A percentile compares a stretch with the other conserved stretches of the same genome.
These are phyloP conservation scores for Penicillium lividum DNA, from an alignment of 495 filamentous ascomycete genomes.

Conservation along the genomic window DNA sequence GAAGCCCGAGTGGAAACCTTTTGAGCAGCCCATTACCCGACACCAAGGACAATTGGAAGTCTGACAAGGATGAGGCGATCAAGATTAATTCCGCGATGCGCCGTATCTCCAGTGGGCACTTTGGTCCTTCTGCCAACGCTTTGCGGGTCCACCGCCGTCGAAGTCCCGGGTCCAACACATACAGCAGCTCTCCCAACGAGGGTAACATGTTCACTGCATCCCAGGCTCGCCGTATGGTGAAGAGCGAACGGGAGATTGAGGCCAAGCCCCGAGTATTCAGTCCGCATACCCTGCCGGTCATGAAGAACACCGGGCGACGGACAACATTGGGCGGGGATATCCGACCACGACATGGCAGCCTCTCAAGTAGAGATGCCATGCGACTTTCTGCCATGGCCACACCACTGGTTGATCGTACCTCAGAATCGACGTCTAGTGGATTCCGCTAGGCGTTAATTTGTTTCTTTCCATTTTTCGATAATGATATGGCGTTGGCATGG, in stretches of 20 bases:
- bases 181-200: conserved; percentile 59
- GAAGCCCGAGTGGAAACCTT: conserved; percentile 49
- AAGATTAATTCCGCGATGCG: conserved; percentile 66
- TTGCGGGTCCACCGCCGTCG: conserved; percentile 58
- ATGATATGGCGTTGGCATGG: conserved; percentile 24
- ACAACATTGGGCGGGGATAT: conserved; percentile 54
- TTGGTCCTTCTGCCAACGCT: conserved; percentile 30
- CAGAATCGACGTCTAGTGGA: conserved; percentile 19
- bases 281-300: conserved; percentile 64
- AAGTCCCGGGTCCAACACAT: conserved; percentile 58
- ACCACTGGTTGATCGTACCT: conserved; percentile 23
- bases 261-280: conserved; percentile 61
- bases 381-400: conserved; percentile 44
- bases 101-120: conserved; percentile 47
- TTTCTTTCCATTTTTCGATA: conserved; percentile 10
- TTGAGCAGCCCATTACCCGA: conserved; percentile 42
- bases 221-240: conserved; percentile 71
- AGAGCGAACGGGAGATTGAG: conserved; percentile 59
- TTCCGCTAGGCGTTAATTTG: conserved; percentile 18
- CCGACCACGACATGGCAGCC: conserved; percentile 45
- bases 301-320: conserved; percentile 56
- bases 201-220: conserved; percentile 65
- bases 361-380: conserved; percentile 45
- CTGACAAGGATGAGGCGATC: conserved; percentile 57
- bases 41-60: conserved; percentile 44